These are phyloP conservation scores for Tuber aestivum DNA, from an alignment of 495 filamentous ascomycete genomes.

Conservation along the genomic window DNA sequence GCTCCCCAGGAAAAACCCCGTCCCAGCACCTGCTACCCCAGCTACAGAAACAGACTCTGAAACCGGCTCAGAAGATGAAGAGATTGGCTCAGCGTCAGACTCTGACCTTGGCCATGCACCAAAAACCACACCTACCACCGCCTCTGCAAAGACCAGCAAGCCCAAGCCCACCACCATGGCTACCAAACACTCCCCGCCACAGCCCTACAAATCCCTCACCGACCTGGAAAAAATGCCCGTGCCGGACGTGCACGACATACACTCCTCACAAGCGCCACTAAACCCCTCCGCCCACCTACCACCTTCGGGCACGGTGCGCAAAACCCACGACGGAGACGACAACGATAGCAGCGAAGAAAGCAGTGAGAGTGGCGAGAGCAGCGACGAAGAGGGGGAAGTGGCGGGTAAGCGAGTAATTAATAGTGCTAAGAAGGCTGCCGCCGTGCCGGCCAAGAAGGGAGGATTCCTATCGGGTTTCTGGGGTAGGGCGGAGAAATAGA, in stretches of 20 bases:
- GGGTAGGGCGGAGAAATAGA: neutral
- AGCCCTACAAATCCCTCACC: slow-evolving; percentile 22
- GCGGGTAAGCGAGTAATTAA: neutral
- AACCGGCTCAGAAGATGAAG: slow-evolving; percentile 4
- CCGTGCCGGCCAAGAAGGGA: neutral
- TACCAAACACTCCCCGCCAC: neutral
- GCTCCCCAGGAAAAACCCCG: slow-evolving; percentile 8
- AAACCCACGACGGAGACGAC: neutral
- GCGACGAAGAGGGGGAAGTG: neutral
- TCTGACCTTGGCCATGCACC: slow-evolving; percentile 5
- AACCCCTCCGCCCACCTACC: neutral
- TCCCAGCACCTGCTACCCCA: neutral
- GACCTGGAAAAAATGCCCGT: slow-evolving; percentile 31
- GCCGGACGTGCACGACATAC: slow-evolving; percentile 27
- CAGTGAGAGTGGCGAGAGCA: neutral
- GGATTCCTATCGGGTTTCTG: neutral
- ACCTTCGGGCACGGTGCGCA: neutral
- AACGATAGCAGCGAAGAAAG: neutral
- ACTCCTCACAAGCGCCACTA: slow-evolving; percentile 3
- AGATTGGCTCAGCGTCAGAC: slow-evolving; percentile 12
- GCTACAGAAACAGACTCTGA: slow-evolving; percentile 12
- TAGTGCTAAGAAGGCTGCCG: neutral
- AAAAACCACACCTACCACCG: neutral
- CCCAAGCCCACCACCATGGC: neutral
- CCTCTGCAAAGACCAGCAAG: neutral